Base-by-base conservation (phyloP, 352 stramenopile species). In the Phytophthora pisi region DNA sequence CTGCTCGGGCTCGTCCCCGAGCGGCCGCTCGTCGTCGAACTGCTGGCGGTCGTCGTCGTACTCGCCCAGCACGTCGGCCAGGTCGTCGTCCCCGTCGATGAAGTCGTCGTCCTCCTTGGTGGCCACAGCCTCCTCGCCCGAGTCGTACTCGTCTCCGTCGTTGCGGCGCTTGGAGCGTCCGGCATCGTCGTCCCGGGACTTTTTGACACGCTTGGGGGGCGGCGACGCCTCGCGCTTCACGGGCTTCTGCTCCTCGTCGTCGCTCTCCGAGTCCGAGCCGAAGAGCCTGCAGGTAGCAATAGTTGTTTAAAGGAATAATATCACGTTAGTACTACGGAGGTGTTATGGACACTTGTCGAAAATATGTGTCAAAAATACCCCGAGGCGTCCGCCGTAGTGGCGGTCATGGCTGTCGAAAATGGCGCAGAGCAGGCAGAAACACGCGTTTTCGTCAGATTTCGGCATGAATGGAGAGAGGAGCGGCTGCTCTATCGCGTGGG, bases 41-140 rank as follows among this genome's bases (percentile, higher is more conserved):
- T 78, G 75, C 56, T 90, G 88, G 13, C 77, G 65, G 3, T 96
- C 88, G 20, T 94, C 68, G 58, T 82, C 72, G 69, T 96, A 95
- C 65, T 96, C 88, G 34, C 78, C 84, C 47, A 96, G 65, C 18
- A 96, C 88, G 50, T 93, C 86, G 1, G 73, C 88, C 28, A 96
- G 76, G 58, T 96, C 88, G 66, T 96, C 89, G 26, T 96, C 89
- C n/a, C 82, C 42, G 64, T 95, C 89, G 66, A 96, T 96, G 64
- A 96, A 96, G 45, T 91, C 89, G 5, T 96, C 82, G 68, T 96
- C 89, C 0, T 95, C 89, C 54, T 92, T 93, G 10, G 73, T 90
- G 43, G 66, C 74, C n/a, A 80, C 74, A 1, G 73, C 82, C 55
- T 96, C 89, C 2, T 94, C 89, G 2, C 87, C 89, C 4, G 89